Conservation (phyloP, 305 asterid species). For the Solanum hybrid region DNA sequence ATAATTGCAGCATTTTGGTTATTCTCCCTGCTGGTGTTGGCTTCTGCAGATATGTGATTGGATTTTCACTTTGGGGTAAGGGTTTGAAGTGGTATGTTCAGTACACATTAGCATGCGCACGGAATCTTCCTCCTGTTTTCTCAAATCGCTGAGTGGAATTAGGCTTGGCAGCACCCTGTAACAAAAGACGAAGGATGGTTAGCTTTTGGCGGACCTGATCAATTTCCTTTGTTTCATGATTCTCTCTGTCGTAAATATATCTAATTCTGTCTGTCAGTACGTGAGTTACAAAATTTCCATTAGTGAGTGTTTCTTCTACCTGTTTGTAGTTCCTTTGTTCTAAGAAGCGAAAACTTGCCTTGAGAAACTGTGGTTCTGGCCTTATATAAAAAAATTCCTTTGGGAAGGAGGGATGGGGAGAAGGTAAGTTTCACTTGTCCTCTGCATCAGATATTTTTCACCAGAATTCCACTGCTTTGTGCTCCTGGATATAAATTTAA, state of each 20-base stretch:
- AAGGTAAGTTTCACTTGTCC: neutral
- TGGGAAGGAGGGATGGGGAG: neutral
- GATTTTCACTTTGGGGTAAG: neutral
- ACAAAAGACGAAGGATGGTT: neutral
- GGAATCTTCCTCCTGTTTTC: neutral
- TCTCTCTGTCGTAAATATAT: neutral
- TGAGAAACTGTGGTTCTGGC: neutral
- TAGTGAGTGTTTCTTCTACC: neutral
- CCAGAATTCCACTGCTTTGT: slow-evolving; percentile 8
- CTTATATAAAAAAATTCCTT: neutral
- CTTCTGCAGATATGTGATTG: neutral
- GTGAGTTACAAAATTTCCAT: neutral
- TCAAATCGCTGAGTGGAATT: neutral
- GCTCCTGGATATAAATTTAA: neutral
- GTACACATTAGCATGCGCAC: neutral
- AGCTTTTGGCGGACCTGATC: slow-evolving; percentile 1
- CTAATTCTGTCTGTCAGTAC: neutral
- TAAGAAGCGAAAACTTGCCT: neutral
- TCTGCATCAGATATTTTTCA: neutral
- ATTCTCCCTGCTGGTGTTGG: neutral
- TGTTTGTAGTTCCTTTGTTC: neutral
- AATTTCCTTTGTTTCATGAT: neutral
- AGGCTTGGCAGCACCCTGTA: neutral
- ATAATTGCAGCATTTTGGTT: neutral
- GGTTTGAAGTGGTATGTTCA: neutral